phyloP scores from a whole-genome alignment of 805 yeast genomes.

The Yarrowia yakushimensis region DNA sequence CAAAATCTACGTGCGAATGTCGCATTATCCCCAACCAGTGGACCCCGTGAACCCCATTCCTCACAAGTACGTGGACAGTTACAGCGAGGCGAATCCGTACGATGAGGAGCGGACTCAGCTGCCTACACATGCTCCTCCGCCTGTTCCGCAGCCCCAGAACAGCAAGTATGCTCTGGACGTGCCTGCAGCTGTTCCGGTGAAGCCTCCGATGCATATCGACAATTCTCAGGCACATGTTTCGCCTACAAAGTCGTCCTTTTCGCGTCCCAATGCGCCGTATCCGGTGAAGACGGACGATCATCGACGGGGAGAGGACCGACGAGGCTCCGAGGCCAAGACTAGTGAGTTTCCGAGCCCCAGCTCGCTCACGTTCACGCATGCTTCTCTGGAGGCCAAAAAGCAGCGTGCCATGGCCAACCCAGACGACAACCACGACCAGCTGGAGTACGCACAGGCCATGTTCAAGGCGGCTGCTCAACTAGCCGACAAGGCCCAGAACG shows the following conservation, averaged over 20 bases:
- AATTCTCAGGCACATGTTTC: background rate
- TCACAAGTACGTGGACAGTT: conserved; percentile 7
- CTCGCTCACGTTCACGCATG: background rate
- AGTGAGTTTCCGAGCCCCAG: conserved; percentile 16
- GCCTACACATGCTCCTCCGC: conserved; percentile 16
- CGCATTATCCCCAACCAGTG: conserved; percentile 15
- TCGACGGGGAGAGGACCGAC: background rate
- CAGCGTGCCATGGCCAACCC: conserved; percentile 8
- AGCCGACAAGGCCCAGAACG: conserved; percentile 35
- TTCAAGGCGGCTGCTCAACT: conserved; percentile 10
- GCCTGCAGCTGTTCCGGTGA: conserved; percentile 1
- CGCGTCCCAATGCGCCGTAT: conserved; percentile 15
- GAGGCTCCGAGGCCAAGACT: conserved; percentile 3
- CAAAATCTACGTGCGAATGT: conserved; percentile 21
- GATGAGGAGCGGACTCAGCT: conserved; percentile 15
- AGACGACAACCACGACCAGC: background rate
- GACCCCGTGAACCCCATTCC: conserved; percentile 21
- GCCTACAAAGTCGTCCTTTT: conserved; percentile 1
- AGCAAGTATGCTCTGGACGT: background rate
- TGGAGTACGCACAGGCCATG: conserved; percentile 21
- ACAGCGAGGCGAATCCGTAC: conserved; percentile 19
- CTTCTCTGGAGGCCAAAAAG: conserved; percentile 3
- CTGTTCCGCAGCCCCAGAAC: conserved; percentile 2
- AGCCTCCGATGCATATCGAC: background rate
- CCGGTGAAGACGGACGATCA: background rate